phyloP scores from a whole-genome alignment of 805 yeast species.

The Priceomyces castillae region DNA sequence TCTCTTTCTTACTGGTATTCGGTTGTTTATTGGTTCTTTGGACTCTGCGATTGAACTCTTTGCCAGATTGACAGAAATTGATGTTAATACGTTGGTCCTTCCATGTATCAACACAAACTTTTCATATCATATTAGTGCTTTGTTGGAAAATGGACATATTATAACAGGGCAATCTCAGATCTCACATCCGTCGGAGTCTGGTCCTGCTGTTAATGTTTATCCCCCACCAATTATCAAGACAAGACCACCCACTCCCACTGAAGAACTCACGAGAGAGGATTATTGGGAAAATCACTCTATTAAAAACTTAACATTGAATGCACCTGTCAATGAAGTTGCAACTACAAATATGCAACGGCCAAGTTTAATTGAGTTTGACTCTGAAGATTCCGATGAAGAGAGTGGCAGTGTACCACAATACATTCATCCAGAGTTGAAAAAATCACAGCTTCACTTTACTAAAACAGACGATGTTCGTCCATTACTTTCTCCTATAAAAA shows the following conservation, averaged over 20 bases:
- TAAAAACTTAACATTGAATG: background rate
- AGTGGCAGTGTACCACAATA: conserved; percentile 68
- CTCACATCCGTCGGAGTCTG: conserved; percentile 67
- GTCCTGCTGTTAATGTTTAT: conserved; percentile 18
- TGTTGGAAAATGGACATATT: conserved; percentile 61
- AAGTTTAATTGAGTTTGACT: background rate
- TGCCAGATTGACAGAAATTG: conserved; percentile 59
- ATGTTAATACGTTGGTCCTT: conserved; percentile 52
- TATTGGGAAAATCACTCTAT: conserved; percentile 4
- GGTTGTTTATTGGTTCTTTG: conserved; percentile 78
- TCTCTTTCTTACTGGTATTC: conserved; percentile 73
- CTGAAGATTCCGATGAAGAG: conserved; percentile 34
- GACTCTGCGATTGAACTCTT: conserved; percentile 81
- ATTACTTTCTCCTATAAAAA: conserved; percentile 67
- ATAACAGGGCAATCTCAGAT: conserved; percentile 92
- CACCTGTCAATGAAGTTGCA: conserved; percentile 5
- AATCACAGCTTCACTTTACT: conserved; percentile 71
- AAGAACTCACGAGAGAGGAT: background rate
- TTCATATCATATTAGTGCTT: conserved; percentile 82
- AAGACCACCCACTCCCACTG: conserved; percentile 23
- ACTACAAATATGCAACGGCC: conserved; percentile 1
- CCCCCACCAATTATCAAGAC: conserved; percentile 27
- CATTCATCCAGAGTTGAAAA: conserved; percentile 73
- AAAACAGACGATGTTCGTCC: conserved; percentile 56
- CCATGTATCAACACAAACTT: conserved; percentile 85